phyloP scores from a whole-genome alignment of 2,329 filamentous ascomycete species.

The Stemphylium beticola region DNA sequence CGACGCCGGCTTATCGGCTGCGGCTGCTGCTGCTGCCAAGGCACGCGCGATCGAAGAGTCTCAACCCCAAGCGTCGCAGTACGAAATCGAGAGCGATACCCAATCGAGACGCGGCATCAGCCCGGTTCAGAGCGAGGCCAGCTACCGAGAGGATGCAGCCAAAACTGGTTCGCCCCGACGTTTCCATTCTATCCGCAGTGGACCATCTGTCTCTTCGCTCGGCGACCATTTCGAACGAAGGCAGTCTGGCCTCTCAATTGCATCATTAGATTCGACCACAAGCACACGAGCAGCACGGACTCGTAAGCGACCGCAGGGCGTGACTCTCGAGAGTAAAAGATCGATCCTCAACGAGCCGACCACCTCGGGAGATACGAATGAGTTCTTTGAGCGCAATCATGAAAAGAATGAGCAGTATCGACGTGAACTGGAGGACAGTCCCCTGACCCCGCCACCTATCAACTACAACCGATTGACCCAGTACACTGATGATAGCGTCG shows the following conservation, averaged over 20 bases:
- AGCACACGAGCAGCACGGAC: conserved; percentile 64
- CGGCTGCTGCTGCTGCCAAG: conserved; percentile 49
- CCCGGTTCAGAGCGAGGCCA: conserved; percentile 90
- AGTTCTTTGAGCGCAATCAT: conserved; percentile 61
- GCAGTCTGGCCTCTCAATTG: conserved; percentile 64
- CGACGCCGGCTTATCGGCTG: conserved; percentile 34
- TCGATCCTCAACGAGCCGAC: conserved; percentile 53
- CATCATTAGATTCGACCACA: conserved; percentile 63
- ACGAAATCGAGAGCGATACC: conserved; percentile 43
- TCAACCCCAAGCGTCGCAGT: conserved; percentile 45
- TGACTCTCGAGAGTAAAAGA: conserved; percentile 58
- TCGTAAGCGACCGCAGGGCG: conserved; percentile 58
- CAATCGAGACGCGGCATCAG: conserved; percentile 69
- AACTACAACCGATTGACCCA: conserved; percentile 60
- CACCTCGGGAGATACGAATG: conserved; percentile 51
- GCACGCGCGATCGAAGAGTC: conserved; percentile 44
- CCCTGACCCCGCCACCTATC: conserved; percentile 52
- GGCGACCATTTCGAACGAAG: conserved; percentile 62
- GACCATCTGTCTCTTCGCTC: conserved; percentile 64
- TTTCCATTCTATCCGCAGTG: conserved; percentile 54
- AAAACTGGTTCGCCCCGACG: conserved; percentile 50
- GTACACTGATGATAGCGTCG: conserved; percentile 63
- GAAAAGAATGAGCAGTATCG: conserved; percentile 66
- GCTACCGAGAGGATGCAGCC: conserved; percentile 59
- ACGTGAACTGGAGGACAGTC: conserved; percentile 53